phyloP scores from a whole-genome alignment of 805 yeast species.

The Candida coleopterorum region DNA sequence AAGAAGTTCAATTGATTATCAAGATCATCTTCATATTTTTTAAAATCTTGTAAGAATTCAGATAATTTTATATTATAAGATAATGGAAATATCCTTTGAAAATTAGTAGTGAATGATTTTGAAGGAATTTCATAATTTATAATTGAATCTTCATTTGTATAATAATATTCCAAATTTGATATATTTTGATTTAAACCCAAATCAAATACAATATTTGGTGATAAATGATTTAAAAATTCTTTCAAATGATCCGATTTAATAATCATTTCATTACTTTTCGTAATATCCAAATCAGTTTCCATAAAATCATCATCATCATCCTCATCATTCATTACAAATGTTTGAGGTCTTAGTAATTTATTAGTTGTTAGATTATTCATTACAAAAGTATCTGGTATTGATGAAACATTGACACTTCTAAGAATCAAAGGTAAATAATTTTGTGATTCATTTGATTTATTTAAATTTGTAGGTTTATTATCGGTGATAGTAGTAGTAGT shows the following conservation, averaged over 20 bases:
- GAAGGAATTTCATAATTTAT: conserved; percentile 7
- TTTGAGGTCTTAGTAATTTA: conserved; percentile 14
- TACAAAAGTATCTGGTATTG: conserved; percentile 55
- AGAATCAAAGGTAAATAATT: conserved; percentile 67
- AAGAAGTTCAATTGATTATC: conserved; percentile 32
- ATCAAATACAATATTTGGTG: conserved; percentile 38
- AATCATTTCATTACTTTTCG: conserved; percentile 26
- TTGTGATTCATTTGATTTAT: conserved; percentile 32
- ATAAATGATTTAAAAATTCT: conserved; percentile 35
- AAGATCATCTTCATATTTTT: conserved; percentile 16
- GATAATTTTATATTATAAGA: conserved; percentile 27
- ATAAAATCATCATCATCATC: conserved; percentile 36
- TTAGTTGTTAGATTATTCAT: conserved; percentile 20
- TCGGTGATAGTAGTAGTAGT: neutral
- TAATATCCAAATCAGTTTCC: conserved; percentile 27
- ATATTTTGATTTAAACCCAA: conserved; percentile 22
- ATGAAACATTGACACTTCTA: conserved; percentile 56
- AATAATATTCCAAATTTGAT: conserved; percentile 4
- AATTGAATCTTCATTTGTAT: conserved; percentile 7
- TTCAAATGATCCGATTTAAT: conserved; percentile 25
- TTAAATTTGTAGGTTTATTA: conserved; percentile 1
- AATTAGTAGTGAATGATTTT: conserved; percentile 16
- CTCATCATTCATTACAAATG: conserved; percentile 29
- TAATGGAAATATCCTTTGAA: conserved; percentile 26
- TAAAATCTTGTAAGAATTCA: conserved; percentile 28